Evolutionary conservation across 179 eudicot species (phyloP), one percentile per base, ranked within the genome.

Genomic region (Vitellaria paradoxa): DNA sequence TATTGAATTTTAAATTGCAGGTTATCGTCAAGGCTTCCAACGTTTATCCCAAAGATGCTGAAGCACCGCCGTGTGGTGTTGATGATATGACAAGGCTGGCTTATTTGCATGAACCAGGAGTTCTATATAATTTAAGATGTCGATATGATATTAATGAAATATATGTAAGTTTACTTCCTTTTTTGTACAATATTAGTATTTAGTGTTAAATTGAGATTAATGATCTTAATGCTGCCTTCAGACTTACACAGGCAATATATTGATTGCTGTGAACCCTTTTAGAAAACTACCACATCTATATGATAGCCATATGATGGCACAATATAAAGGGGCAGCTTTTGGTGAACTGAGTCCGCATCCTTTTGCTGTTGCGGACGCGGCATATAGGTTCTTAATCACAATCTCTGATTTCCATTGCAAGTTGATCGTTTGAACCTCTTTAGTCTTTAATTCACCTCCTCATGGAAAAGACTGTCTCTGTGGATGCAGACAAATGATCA

Each of bases 291-390:
- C 98, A 75, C 98, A 94, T 88, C 86, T 94, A 69, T 94, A 94
- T 81, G 94, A 92, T 80, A 82, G 81, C 86, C 98, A 94, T 88
- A 94, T 94, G 98, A 94, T 94, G 98, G 93, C 92, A 69, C 97
- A 94, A 80, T 94, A 94, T 75, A 94, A 94, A 84, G 98, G 97
- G 83, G 94, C 96, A 65, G 88, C 86, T 63, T 90, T 94, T 84
- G 98, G 98, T 70, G 98, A 94, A 86, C 89, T 94, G 76, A 94
- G 98, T 76, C 98, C 98, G 1, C 98, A 94, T 81, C 97, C 98
- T 67, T 94, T 92, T 85, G 98, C 98, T 55, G 93, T 94, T 76
- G 98, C 98, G 70, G 98, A 94, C 84, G 92, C 94, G 63, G 90
- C 98, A 75, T 94, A 94, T 85, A 84, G 98, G 96, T 88, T 80